These are phyloP conservation scores for Colletotrichum liaoningense DNA, from an alignment of 2,329 filamentous ascomycete genomes.

Conservation along the genomic window DNA sequence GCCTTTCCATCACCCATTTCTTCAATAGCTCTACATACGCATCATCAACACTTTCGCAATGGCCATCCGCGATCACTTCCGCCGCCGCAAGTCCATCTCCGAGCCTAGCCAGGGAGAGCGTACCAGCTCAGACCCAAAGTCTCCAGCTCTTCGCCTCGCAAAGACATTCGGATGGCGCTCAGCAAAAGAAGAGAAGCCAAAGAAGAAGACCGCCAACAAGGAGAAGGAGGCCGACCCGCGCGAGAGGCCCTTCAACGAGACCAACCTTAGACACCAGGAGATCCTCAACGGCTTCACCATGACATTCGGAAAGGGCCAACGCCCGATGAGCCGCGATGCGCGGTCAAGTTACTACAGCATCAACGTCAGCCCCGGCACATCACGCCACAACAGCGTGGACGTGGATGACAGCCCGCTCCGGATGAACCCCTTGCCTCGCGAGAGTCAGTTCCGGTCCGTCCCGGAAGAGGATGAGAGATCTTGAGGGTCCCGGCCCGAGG, in stretches of 20 bases:
- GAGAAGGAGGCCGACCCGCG: conserved; percentile 49
- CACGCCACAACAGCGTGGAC: conserved; percentile 50
- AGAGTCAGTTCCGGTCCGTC: conserved; percentile 17
- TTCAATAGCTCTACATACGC: not conserved
- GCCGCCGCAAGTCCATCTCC: conserved; percentile 52
- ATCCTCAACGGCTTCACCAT: conserved; percentile 58
- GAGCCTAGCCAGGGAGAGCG: conserved; percentile 47
- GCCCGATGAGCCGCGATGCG: conserved; percentile 16
- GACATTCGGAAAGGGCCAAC: conserved; percentile 51
- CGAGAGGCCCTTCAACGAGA: conserved; percentile 56
- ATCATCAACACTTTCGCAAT: conserved; percentile 41
- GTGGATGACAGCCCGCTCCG: conserved; percentile 40
- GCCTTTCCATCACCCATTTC: not conserved
- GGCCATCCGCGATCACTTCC: conserved; percentile 56
- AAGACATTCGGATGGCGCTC: conserved; percentile 36
- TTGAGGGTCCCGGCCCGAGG: not conserved
- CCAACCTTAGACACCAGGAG: conserved; percentile 60
- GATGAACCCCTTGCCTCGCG: conserved; percentile 16
- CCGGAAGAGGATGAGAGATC: conserved; percentile 27
- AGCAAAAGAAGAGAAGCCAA: conserved; percentile 44
- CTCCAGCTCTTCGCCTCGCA: conserved; percentile 31
- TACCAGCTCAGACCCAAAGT: conserved; percentile 40
- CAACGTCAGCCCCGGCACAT: conserved; percentile 57
- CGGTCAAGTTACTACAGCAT: conserved; percentile 30
- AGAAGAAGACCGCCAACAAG: conserved; percentile 40